These are phyloP conservation scores for Raphanus hybrid DNA, from an alignment of 441 rosid species.

Conservation along the genomic window DNA sequence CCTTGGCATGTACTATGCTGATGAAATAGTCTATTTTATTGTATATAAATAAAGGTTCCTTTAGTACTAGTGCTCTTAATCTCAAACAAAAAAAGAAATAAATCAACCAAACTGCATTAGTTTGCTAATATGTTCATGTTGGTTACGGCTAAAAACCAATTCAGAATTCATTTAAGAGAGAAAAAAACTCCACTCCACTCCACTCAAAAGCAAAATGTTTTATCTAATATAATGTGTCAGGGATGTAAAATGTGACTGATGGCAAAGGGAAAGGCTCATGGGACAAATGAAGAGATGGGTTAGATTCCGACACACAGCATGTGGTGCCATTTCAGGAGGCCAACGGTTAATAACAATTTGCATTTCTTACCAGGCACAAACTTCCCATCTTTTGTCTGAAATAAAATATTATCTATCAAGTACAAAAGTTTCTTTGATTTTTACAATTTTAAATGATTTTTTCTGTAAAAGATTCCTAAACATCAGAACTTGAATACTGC, in stretches of 20 bases:
- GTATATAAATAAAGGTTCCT: not conserved
- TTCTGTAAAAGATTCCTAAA: slow-evolving; percentile 1
- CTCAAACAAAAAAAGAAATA: not conserved
- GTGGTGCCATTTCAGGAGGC: slow-evolving; percentile 44
- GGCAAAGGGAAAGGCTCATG: slow-evolving; percentile 28
- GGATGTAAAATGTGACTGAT: slow-evolving; percentile 26
- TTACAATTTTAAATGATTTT: not conserved
- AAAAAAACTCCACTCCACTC: not conserved
- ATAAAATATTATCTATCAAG: slow-evolving; percentile 11
- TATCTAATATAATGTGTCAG: not conserved
- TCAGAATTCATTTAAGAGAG: not conserved
- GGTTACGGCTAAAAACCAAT: not conserved
- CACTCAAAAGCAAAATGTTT: not conserved
- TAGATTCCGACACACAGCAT: slow-evolving; percentile 41
- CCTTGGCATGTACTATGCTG: not conserved
- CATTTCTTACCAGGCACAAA: slow-evolving; percentile 24
- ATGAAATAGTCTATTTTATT: not conserved
- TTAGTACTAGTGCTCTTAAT: not conserved
- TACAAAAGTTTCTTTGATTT: slow-evolving; percentile 34
- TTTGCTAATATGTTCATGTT: slow-evolving; percentile 9
- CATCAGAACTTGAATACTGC: not conserved
- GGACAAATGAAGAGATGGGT: slow-evolving; percentile 35
- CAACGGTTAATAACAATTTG: slow-evolving; percentile 12
- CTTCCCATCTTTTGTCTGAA: slow-evolving; percentile 14
- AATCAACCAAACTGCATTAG: not conserved